phyloP scores from a whole-genome alignment of 1,284 basidiomycete genomes.

The Fomitopsis betulina region DNA sequence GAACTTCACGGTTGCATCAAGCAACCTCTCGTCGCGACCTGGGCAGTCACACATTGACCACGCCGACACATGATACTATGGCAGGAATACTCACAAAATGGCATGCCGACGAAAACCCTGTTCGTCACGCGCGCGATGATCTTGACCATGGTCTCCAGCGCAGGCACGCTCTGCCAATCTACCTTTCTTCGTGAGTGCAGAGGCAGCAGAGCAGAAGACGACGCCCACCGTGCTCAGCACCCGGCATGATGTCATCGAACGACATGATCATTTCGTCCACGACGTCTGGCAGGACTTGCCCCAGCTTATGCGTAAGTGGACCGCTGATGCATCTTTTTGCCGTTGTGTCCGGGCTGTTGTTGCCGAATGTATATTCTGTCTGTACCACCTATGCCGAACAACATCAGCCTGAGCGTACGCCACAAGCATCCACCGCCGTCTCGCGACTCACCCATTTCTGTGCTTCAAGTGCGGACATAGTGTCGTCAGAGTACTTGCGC shows the following conservation, averaged over 20 bases:
- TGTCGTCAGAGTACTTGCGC: slow-evolving; percentile 32
- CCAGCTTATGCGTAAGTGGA: slow-evolving; percentile 12
- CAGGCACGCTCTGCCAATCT: slow-evolving; percentile 22
- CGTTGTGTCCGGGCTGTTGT: neutral
- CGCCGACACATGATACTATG: neutral
- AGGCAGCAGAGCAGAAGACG: neutral
- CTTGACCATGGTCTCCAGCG: slow-evolving; percentile 25
- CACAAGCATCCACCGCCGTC: neutral
- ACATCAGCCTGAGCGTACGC: neutral
- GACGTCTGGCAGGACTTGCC: slow-evolving; percentile 11
- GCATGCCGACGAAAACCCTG: slow-evolving; percentile 39
- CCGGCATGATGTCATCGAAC: slow-evolving; percentile 5
- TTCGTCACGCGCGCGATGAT: slow-evolving; percentile 36
- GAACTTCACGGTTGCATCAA: slow-evolving; percentile 27
- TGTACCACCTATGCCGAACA: neutral
- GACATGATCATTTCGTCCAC: slow-evolving; percentile 13
- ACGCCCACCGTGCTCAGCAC: slow-evolving; percentile 10
- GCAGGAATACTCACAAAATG: slow-evolving; percentile 30
- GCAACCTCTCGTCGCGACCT: slow-evolving; percentile 36
- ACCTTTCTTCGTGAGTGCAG: neutral
- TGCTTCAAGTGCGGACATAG: slow-evolving; percentile 32
- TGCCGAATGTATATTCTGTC: slow-evolving; percentile 8
- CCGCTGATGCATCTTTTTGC: slow-evolving; percentile 10
- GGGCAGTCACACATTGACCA: neutral
- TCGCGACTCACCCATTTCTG: slow-evolving; percentile 29